Percentiles rank a stretch among this genome's conserved stretches.
These are phyloP conservation scores for Clonostachys solani DNA, from an alignment of 2,329 filamentous ascomycete genomes.

Conservation along the genomic window DNA sequence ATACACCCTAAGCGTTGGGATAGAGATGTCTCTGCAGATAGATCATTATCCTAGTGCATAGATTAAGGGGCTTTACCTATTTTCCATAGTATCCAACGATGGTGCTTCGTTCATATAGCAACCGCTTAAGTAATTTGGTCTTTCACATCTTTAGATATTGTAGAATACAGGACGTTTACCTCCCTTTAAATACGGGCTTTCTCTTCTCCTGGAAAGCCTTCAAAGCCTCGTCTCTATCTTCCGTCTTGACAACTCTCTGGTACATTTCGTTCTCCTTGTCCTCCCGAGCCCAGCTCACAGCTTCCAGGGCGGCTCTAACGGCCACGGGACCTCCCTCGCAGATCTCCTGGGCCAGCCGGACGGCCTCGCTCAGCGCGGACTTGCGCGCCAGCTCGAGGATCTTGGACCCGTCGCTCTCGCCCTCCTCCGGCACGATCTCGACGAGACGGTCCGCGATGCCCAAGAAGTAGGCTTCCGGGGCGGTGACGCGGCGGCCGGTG, in stretches of 20 bases:
- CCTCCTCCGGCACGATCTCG: slow-evolving; percentile 62
- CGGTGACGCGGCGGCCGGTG: slow-evolving; percentile 81
- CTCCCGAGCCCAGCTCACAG: slow-evolving; percentile 69
- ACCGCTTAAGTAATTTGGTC: no score
- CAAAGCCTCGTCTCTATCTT: slow-evolving; percentile 86
- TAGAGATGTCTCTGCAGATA: no score
- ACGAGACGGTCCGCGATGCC: slow-evolving; percentile 89
- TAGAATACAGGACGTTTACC: slow-evolving; percentile 20
- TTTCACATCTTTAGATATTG: neutral
- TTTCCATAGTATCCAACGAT: no score
- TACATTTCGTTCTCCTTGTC: slow-evolving; percentile 86
- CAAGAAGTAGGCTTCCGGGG: slow-evolving; percentile 83
- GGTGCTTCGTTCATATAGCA: no score
- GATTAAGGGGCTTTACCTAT: no score
- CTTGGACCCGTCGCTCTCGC: slow-evolving; percentile 30
- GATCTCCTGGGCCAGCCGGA: slow-evolving; percentile 77
- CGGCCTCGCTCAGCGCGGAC: slow-evolving; percentile 69
- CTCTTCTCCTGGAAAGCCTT: slow-evolving; percentile 71
- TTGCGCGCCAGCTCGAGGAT: slow-evolving; percentile 57
- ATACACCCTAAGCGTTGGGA: no score
- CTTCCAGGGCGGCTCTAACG: slow-evolving; percentile 72
- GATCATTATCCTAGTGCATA: no score
- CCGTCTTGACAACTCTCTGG: slow-evolving; percentile 73
- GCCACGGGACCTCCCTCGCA: slow-evolving; percentile 88
- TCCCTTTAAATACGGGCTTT: slow-evolving; percentile 53